A percentile compares a stretch with the other conserved stretches of the same genome.
Evolutionary conservation across 805 yeast species (phyloP).

Genomic region (Ogataea glucozyma): DNA sequence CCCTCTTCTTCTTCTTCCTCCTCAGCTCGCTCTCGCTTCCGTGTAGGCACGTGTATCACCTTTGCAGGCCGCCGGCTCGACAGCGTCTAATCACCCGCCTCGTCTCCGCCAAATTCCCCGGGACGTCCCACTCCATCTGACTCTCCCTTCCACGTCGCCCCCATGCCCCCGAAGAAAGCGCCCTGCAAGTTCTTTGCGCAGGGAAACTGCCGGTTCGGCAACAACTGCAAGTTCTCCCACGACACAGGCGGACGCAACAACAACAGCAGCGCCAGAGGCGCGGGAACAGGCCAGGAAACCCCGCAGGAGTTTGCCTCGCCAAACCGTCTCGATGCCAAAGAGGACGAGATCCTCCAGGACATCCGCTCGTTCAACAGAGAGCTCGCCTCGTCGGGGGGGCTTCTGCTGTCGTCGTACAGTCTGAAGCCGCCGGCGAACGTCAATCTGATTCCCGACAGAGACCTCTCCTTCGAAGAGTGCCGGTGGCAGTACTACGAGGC

Average conservation of each 20-base stretch:
- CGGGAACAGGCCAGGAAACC: constrained; percentile 1
- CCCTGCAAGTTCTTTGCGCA: constrained; percentile 48
- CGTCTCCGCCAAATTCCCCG: too few species aligned
- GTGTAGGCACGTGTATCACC: too few species aligned
- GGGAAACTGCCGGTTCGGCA: constrained; percentile 44
- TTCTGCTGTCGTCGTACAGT: constrained; percentile 47
- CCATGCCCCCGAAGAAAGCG: too few species aligned
- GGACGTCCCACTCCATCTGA: too few species aligned
- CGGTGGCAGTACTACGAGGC: constrained; percentile 50
- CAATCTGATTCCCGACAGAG: constrained; percentile 52
- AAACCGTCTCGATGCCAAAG: constrained; percentile 4
- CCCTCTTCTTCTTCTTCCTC: too few species aligned
- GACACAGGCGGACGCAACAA: constrained; percentile 22
- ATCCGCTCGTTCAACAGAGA: constrained; percentile 2
- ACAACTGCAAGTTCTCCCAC: constrained; percentile 46
- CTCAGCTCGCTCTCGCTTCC: too few species aligned
- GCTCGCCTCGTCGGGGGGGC: constrained; percentile 11
- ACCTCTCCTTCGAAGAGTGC: constrained; percentile 54
- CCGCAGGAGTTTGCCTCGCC: constrained; percentile 12
- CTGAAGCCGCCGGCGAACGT: constrained; percentile 48
- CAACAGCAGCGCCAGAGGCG: constrained; percentile 8
- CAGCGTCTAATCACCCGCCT: too few species aligned
- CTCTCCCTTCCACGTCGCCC: too few species aligned
- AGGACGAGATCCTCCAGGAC: background rate
- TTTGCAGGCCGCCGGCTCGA: too few species aligned